Base-by-base conservation (phyloP, 768 basidiomycete species). In the Calocybe cyanea region DNA sequence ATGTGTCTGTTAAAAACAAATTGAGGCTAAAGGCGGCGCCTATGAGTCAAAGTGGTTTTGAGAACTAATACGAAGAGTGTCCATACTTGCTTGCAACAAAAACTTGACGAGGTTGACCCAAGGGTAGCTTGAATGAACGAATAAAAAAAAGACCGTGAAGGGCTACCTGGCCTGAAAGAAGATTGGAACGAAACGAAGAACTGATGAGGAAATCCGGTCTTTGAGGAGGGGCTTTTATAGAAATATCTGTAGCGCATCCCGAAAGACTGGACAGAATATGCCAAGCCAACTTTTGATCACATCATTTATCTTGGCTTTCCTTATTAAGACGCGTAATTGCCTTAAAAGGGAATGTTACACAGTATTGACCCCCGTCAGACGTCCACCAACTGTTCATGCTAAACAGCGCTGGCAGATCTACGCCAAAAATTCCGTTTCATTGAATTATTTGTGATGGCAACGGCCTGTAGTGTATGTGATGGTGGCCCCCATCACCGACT, bases 121-220 rank as follows among this genome's bases (percentile, higher is more conserved):
- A 51, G 17, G 53, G 51, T 57, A 50, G 50, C 49, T 41, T 31
- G 41, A 34, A 53, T 54, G 58, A 58, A 59, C 24, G 34, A 35
- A 9, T 20, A n/a, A n/a, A 50, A 55, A 54, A 58, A 64, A 65
- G 61, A 59, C 60, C 57, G 59, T 48, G 62, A 52, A 50, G 59
- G 66, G 66, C 69, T 63, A 68, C 69, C 67, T 68, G 70, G 68
- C 67, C 65, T 30, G 64, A 59, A 52, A 60, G 58, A 51, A 42
- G 51, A 41, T 52, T 39, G 52, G 50, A 57, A 52, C 43, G 52
- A 56, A 50, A 54, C 43, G 50, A 53, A 46, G 43, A 49, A 51
- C 50, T 50, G 49, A 36, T 8, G 37, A 18, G 31, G 25, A 23
- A 8, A 21, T 14, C 43, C 4, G 35, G 41, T 25, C 25, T 28